Base-by-base conservation (phyloP, 805 yeast species). In the Saccharomycopsis sp. region DNA sequence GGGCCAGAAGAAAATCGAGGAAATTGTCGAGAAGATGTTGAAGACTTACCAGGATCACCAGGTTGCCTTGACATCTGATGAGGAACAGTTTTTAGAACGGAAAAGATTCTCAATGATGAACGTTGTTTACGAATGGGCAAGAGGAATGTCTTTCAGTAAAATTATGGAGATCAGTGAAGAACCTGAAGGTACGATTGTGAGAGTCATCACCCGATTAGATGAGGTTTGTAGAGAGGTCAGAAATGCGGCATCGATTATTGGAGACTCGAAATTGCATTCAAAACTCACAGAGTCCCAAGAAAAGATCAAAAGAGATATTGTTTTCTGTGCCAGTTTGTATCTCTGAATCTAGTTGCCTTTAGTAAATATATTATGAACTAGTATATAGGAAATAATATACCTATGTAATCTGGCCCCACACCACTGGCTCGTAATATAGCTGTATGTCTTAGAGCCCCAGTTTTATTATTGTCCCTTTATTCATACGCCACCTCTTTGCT, bases 111-210 rank as follows among this genome's bases (percentile, higher is more conserved):
- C 93, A 0, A 77, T 94, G 67, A 88, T 90, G 72, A 93, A 91
- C 69, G 97, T 90, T 12, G 97, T 93, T 2, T 94, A 93, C 70
- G 97, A 94, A 72, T 94, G 99, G 99, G 97, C 98, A 0, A 79
- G 96, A 64, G 99, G 99, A 1, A 79, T 86, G 78, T 80, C 96
- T 0, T 94, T 94, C 75, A 86, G 87, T 63, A 96, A 90, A 59
- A 93, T 94, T 63, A 94, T 92, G 86, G 86, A 83, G 60, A 79
- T 90, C 63, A 89, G 97, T 59, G 85, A 84, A 19, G 96, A 92
- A 66, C 92, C 90, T 42, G 99, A 94, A 72, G 99, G 99, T 49
- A 89, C 97, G 0, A 94, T 94, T 68, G 99, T 94, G 22, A 81
- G 99, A 68, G 98, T 94, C 2, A 93, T 94, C 52, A 90, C 96